Evolutionary conservation across 139 green algal species (phyloP).

Genomic region (Closterium sp.): DNA sequence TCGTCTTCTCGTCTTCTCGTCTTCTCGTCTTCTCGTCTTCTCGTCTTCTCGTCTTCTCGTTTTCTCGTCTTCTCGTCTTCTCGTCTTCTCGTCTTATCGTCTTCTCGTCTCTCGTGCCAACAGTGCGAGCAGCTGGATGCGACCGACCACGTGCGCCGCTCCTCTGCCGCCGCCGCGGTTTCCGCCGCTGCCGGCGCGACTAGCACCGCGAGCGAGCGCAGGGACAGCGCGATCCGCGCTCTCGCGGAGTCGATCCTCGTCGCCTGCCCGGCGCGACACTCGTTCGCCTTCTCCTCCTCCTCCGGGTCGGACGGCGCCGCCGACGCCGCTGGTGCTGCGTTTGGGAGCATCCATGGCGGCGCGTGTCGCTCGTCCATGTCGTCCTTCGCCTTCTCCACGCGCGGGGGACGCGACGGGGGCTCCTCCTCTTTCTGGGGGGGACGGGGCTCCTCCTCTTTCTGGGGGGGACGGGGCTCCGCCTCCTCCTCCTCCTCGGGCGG

Average conservation of each 20-base stretch:
- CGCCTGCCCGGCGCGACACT: neutral
- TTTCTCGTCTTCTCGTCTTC: too few species aligned
- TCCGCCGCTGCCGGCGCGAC: too few species aligned
- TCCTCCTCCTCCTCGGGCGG: too few species aligned
- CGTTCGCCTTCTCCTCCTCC: neutral
- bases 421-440: too few species aligned
- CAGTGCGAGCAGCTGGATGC: neutral
- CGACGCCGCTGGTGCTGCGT: neutral
- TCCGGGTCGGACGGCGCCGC: neutral
- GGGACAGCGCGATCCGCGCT: neutral
- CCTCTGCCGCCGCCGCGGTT: neutral
- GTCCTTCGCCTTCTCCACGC: neutral
- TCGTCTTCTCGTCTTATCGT: too few species aligned
- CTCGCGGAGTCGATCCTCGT: neutral
- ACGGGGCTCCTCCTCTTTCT: too few species aligned
- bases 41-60: too few species aligned
- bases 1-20: too few species aligned
- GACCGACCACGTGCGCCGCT: neutral
- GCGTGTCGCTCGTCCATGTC: neutral
- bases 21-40: too few species aligned
- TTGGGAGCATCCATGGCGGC: neutral
- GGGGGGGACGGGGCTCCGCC: too few species aligned
- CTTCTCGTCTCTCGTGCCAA: too few species aligned
- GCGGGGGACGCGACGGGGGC: too few species aligned
- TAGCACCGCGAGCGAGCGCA: neutral